Percentiles rank a stretch among this genome's conserved stretches.
These are phyloP conservation scores for Candida germanica DNA, from an alignment of 805 yeast species.

Conservation along the genomic window DNA sequence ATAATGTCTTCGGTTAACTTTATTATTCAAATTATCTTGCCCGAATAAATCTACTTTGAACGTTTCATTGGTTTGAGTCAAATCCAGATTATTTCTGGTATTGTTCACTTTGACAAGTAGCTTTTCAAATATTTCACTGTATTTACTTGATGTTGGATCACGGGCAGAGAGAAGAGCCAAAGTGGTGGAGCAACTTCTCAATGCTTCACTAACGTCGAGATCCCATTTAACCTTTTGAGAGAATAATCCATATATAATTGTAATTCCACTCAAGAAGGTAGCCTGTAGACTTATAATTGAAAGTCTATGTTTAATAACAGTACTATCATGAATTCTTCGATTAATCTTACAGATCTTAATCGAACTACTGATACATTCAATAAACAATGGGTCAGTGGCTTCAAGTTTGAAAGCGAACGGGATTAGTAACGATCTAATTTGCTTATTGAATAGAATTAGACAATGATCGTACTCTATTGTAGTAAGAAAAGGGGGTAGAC, in stretches of 20 bases:
- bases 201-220: constrained; percentile 6
- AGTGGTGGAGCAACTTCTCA: constrained; percentile 8
- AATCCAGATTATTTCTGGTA: not conserved
- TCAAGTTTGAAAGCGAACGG: constrained; percentile 7
- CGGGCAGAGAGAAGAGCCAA: constrained; percentile 4
- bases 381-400: constrained; percentile 7
- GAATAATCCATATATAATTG: constrained; percentile 7
- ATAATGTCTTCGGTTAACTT: constrained; percentile 1
- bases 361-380: constrained; percentile 8
- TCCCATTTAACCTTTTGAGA: constrained; percentile 5
- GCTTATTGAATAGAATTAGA: constrained; percentile 8
- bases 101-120: constrained; percentile 1
- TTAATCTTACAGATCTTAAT: constrained; percentile 8
- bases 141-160: constrained; percentile 2
- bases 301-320: not conserved
- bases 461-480: constrained; percentile 7
- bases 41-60: constrained; percentile 6
- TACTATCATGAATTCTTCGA: constrained; percentile 7
- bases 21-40: constrained; percentile 1
- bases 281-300: constrained; percentile 8
- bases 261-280: constrained; percentile 9
- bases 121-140: constrained; percentile 5
- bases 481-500: constrained; percentile 2
- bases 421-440: constrained; percentile 3
- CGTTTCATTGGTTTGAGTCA: not conserved